Percentiles rank a stretch among this genome's conserved stretches.
These are phyloP conservation scores for Mycena alexandri DNA, from an alignment of 768 basidiomycete genomes.

Conservation along the genomic window DNA sequence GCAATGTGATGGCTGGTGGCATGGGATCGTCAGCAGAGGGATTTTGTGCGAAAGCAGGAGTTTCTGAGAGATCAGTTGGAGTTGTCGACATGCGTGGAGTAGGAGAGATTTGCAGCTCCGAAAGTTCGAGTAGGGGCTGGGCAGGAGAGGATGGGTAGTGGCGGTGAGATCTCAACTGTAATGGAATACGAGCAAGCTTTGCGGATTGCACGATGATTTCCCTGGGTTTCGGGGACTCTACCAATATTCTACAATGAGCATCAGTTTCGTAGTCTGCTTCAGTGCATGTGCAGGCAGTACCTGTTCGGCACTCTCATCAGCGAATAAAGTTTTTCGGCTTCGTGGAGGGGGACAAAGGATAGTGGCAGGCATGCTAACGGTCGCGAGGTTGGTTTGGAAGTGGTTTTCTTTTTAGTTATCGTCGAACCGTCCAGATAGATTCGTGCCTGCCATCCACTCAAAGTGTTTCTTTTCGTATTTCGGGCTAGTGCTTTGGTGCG, in stretches of 20 bases:
- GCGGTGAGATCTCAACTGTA: slow-evolving; percentile 6
- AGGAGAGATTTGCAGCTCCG: background rate
- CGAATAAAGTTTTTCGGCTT: slow-evolving; percentile 30
- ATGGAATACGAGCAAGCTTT: slow-evolving; percentile 1
- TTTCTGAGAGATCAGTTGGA: too few relatives aligned
- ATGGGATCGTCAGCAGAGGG: slow-evolving; percentile 2
- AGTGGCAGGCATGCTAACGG: slow-evolving; percentile 26
- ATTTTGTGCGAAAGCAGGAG: too few relatives aligned
- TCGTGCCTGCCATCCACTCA: slow-evolving; percentile 29
- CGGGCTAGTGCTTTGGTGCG: background rate
- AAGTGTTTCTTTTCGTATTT: slow-evolving; percentile 13
- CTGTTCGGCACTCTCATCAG: slow-evolving; percentile 18
- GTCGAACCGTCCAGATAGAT: slow-evolving; percentile 18
- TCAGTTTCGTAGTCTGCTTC: background rate
- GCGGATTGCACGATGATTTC: background rate
- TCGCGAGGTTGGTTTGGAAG: background rate
- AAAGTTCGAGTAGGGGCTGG: background rate
- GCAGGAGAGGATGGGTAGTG: slow-evolving; percentile 10
- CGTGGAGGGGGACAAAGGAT: slow-evolving; percentile 26
- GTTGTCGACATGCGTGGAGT: background rate
- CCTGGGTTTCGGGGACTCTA: background rate
- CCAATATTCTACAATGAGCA: background rate
- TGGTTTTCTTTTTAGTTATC: slow-evolving; percentile 15
- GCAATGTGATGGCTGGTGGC: background rate
- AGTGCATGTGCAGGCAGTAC: background rate